Evolutionary conservation across 31 red algal species (phyloP), one percentile per base, ranked within the genome.

Genomic region (Asparagopsis taxiformis): DNA sequence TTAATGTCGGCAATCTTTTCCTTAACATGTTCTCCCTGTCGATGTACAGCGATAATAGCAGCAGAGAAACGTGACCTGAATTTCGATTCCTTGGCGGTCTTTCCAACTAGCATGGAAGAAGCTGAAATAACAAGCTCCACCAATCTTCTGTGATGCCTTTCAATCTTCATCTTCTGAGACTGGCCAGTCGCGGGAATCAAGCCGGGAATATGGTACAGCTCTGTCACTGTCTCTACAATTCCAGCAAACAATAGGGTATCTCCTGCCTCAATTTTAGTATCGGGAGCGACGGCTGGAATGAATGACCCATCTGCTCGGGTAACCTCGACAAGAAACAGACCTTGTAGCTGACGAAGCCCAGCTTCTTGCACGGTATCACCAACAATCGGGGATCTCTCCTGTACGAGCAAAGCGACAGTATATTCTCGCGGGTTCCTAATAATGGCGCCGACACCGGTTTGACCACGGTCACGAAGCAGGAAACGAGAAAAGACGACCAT

Each of bases 11-110:
- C 94, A 60, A 92, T 91, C 51, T 77, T 87, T 22, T 97, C 82
- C 22, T 74, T 77, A 9, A 97, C 88, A 64, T 88, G 88, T 48
- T 72, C 68, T 35, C 94, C 94, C 20, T 85, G 81, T 36, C 94
- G 65, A 52, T 97, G 94, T n/a, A 97, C 88, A 0, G 94, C 87
- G 24, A 97, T 97, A 65, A 97, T 92, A 33, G 94, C 94, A 4
- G 88, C 94, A 7, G 70, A 77, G 56, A 83, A 97, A 0, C 84
- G 72, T 13, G 75, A 72, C 36, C 94, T 75, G 69, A 97, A 97
- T 55, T 89, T 53, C 26, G 88, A 72, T 67, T 97, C 94, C 66
- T 87, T 86, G 1, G 85, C 87, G 7, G 82, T 97, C n/a, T 66
- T 68, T 28, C 93, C 87, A 1, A 85, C 79, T 55, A 96, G 43